These are phyloP conservation scores for Phytopythium ostracodes DNA, from an alignment of 352 stramenopile genomes.

Conservation along the genomic window DNA sequence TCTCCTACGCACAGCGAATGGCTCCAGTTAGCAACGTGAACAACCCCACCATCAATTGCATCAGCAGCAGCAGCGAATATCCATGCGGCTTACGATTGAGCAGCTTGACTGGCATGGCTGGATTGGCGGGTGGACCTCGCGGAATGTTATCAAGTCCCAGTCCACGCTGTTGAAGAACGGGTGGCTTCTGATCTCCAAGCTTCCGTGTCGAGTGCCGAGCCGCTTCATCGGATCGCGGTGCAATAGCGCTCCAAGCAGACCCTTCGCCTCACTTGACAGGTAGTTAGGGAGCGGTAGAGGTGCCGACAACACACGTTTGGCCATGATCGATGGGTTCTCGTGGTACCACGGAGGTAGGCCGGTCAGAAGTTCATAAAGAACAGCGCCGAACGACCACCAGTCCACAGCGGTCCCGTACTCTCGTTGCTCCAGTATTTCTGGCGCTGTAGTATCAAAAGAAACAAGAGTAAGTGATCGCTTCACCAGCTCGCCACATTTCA, in stretches of 20 bases:
- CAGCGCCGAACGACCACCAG: slow-evolving; percentile 76
- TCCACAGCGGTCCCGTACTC: slow-evolving; percentile 77
- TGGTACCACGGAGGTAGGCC: slow-evolving; percentile 77
- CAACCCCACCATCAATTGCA: neutral
- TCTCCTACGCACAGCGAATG: slow-evolving; percentile 19
- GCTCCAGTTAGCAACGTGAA: neutral
- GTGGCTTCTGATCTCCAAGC: slow-evolving; percentile 53
- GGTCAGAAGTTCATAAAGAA: slow-evolving; percentile 78
- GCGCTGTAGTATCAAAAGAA: slow-evolving; percentile 24
- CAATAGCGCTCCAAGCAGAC: slow-evolving; percentile 53
- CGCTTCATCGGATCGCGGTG: slow-evolving; percentile 35
- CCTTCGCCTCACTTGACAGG: slow-evolving; percentile 40
- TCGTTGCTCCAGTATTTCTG: slow-evolving; percentile 56
- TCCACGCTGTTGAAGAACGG: slow-evolving; percentile 61
- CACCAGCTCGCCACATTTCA: too few species aligned
- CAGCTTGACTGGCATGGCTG: slow-evolving; percentile 45
- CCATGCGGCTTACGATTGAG: slow-evolving; percentile 33
- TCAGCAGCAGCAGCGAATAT: too few species aligned
- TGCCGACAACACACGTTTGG: slow-evolving; percentile 39
- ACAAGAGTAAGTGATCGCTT: neutral
- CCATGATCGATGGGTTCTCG: slow-evolving; percentile 48
- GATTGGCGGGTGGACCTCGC: slow-evolving; percentile 56
- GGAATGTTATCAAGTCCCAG: slow-evolving; percentile 64
- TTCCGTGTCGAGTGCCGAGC: slow-evolving; percentile 47
- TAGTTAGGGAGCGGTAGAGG: slow-evolving; percentile 55